Evolutionary conservation across 192 early-diverging fungal genomes (phyloP).

Genomic region (Coemansia reversa): DNA sequence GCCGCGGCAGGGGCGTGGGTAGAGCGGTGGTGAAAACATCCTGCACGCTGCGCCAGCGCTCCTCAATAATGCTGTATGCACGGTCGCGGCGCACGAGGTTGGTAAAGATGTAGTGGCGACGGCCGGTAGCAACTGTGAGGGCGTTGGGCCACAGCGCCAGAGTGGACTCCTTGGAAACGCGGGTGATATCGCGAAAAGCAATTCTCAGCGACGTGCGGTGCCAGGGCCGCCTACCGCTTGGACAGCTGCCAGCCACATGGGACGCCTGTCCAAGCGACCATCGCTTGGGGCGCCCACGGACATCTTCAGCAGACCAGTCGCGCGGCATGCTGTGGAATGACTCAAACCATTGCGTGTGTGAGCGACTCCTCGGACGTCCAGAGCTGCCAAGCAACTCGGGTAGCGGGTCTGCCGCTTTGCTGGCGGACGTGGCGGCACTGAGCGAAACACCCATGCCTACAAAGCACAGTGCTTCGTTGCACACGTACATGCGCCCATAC

Average conservation of each 20-base stretch:
- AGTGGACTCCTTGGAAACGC: slow-evolving; percentile 46
- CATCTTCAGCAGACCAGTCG: too few relatives aligned
- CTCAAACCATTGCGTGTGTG: too few relatives aligned
- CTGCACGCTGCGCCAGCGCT: not conserved
- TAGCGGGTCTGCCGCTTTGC: not conserved
- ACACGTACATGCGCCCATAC: slow-evolving; percentile 47
- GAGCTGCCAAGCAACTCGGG: not conserved
- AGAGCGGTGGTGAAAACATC: not conserved
- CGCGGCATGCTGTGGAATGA: not conserved
- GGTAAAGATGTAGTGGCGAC: slow-evolving; percentile 47
- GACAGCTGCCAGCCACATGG: too few relatives aligned
- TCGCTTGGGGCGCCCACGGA: too few relatives aligned
- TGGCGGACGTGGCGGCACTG: not conserved
- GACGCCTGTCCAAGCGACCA: too few relatives aligned
- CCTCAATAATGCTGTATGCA: slow-evolving; percentile 4
- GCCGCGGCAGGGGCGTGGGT: not conserved
- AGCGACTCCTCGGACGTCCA: too few relatives aligned
- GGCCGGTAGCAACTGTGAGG: slow-evolving; percentile 29
- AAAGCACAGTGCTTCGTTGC: slow-evolving; percentile 27
- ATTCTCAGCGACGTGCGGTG: slow-evolving; percentile 34
- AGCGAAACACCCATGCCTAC: slow-evolving; percentile 33
- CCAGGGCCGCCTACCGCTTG: slow-evolving; percentile 19
- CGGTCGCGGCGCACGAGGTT: slow-evolving; percentile 48
- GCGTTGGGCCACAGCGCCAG: slow-evolving; percentile 51
- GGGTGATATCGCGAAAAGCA: slow-evolving; percentile 34